Evolutionary conservation across 208 protist genomes (phyloP).

Genomic region (Strigomonas culicis): DNA sequence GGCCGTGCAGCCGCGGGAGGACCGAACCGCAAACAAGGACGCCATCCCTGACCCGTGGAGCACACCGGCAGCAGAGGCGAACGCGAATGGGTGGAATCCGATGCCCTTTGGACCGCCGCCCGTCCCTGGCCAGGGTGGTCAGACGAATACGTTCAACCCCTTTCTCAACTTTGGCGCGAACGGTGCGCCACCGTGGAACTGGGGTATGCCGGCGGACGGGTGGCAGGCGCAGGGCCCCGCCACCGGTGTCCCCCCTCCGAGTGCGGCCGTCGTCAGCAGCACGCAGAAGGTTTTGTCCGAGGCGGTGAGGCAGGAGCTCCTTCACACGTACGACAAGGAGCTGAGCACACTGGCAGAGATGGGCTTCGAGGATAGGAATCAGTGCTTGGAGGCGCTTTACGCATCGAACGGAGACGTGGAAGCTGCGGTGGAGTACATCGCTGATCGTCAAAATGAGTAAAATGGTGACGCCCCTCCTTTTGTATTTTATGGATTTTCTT

Average conservation of each 20-base stretch:
- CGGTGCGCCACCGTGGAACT: no score
- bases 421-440: conserved; percentile 66
- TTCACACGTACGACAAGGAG: conserved; percentile 19
- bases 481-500: not conserved
- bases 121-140: no score
- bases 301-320: not conserved
- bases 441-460: not conserved
- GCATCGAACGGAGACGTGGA: conserved; percentile 65
- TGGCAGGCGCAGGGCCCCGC: no score
- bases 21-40: conserved; percentile 49
- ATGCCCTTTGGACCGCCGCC: not conserved
- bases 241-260: no score
- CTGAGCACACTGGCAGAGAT: conserved; percentile 49
- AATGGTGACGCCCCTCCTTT: not conserved
- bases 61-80: not conserved
- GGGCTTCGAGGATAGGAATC: conserved; percentile 72
- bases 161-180: no score
- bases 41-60: conserved; percentile 61
- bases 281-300: no score
- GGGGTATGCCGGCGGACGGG: no score
- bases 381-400: conserved; percentile 51
- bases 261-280: no score
- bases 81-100: not conserved
- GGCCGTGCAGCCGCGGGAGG: conserved; percentile 34
- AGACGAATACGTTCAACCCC: no score